Evolutionary conservation across 2,329 filamentous ascomycete species (phyloP), one percentile per base, ranked within the genome.

Genomic region (Verticillium dahliae): DNA sequence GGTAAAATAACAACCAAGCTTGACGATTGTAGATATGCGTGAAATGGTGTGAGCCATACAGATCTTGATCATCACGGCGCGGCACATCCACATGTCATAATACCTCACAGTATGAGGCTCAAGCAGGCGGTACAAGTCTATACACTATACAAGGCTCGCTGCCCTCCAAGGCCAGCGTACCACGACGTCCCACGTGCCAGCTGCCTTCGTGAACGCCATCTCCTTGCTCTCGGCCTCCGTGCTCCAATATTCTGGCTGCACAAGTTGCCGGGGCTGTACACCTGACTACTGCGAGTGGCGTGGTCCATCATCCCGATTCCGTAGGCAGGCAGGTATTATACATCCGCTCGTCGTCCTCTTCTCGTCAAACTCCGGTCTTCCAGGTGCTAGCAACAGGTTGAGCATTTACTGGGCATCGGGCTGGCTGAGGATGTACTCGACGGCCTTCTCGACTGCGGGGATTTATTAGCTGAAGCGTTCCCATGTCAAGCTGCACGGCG

Each of bases 371-470:
- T 39, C 54, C 6, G 57, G 4, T 27, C 27, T 27, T 15, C 34
- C 39, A 22, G 22, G 4, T 31, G 6, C n/a, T 14, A 10, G 7
- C 6, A 18, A n/a, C 22, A 18, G 15, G 39, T 15, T 50, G 45
- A 50, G 45, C 38, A 55, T 69, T 75, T 80, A 85, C 88, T 85
- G 86, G 85, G 92, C 93, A 79, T 97, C 92, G 72, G 93, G 93
- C 83, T 97, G 92, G 78, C 86, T 87, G 74, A 92, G 78, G 80
- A 97, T 97, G 84, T 97, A 97, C 76, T 93, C 88, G 68, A 97
- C 91, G 69, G 93, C 93, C 84, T 97, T 90, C 79, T 95, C 90
- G 71, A 97, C 93, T 97, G 72, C 54, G 31, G 45, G 11, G 7
- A 9, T 22, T 14, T 50, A 62, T 68, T 50, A 69, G 45, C 45